Evolutionary conservation across 495 filamentous ascomycete species (phyloP), one percentile per base, ranked within the genome.

Genomic region (Xylaria sp.): DNA sequence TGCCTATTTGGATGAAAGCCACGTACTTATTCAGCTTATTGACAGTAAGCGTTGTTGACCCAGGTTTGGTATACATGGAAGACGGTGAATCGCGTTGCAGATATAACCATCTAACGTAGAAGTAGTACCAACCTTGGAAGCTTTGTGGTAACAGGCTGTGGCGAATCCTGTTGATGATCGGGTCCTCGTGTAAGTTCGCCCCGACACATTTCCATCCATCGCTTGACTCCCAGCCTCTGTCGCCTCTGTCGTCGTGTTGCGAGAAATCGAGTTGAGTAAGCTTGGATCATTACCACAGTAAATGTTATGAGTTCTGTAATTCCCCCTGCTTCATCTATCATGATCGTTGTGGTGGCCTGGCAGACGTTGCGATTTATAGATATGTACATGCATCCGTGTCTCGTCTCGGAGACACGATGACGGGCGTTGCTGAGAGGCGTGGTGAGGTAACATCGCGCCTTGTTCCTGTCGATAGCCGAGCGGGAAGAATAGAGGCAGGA

Each of bases 391-490:
- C 57, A 37, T 62, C 59, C 59, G 21, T 41, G 11, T 44, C 37
- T 19, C 15, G 35, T 15, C 66, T 58, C n/a, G 37, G 50, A 44
- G 26, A 21, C n/a, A 21, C 37, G 33, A 43, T 57, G 33, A 11
- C 8, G n/a, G 44, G 33, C 19, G n/a, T 33, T 21, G 35, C 8
- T 14, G 64, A 11, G 19, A 29, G 63, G 64, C 46, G 66, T 43
- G 66, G 15, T 33, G 6, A 68, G 58, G 66, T 46, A 68, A 35
- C 52, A 68, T 58, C 15, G 26, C 19, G 26, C 40, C 24, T 15
- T 31, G 53, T 58, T 67, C 17, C 64, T 67, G 64, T 67, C 64
- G 64, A 67, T 53, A 55, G 48, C 64, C 64, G 64, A 59, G 52
- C 52, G 52, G 66, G 64, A 67, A 55, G 46, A 55, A 43, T 2